Conservation (phyloP, 345 rosid genomes). For the Arabis alpina region DNA sequence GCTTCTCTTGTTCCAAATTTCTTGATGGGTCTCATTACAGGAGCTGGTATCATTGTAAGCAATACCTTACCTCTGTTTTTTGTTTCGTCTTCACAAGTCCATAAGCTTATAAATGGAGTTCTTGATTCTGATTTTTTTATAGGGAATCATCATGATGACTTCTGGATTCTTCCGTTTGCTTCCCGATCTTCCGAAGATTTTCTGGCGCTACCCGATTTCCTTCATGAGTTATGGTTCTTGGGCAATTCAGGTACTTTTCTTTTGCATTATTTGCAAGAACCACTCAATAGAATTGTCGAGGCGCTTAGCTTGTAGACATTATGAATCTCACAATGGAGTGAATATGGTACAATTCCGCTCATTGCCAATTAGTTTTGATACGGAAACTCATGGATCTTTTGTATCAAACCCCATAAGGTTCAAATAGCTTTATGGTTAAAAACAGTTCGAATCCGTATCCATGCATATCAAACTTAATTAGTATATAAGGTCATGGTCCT, state of each 20-base stretch:
- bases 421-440: background rate
- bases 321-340: background rate
- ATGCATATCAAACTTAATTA: background rate
- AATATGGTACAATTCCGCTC: background rate
- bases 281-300: background rate
- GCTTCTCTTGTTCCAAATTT: slow-evolving; percentile 85
- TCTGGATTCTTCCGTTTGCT: slow-evolving; percentile 80
- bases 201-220: slow-evolving; percentile 86
- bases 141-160: slow-evolving; percentile 93
- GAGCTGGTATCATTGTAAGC: slow-evolving; percentile 82
- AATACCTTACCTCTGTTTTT: slow-evolving; percentile 1
- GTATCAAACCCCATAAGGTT: background rate
- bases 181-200: slow-evolving; percentile 74
- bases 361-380: slow-evolving; percentile 14
- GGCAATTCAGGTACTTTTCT: slow-evolving; percentile 71
- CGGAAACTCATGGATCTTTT: background rate
- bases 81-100: background rate
- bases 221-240: slow-evolving; percentile 72
- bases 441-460: too few relatives aligned
- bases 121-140: slow-evolving; percentile 10
- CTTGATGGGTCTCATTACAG: slow-evolving; percentile 72
- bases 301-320: background rate
- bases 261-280: background rate
- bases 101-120: background rate
- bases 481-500: background rate